Conservation (phyloP, 441 rosid species). For the Mallotus japonicus region DNA sequence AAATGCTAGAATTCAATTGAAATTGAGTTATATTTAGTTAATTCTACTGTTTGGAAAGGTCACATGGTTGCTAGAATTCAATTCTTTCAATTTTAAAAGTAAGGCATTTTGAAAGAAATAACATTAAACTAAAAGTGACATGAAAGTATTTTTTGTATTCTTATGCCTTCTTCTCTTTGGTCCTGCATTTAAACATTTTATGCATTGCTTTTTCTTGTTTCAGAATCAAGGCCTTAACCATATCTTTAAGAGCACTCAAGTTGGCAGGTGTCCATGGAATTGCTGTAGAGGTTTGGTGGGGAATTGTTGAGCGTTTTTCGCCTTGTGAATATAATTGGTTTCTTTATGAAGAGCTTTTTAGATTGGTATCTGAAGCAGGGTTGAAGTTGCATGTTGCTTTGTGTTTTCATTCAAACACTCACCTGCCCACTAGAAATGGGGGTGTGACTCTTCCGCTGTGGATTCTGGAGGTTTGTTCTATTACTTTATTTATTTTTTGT, state of each 20-base stretch:
- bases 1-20: too few relatives aligned
- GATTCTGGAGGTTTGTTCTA: constrained; percentile 32
- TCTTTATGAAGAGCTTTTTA: constrained; percentile 57
- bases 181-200: constrained; percentile 13
- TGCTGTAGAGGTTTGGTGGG: constrained; percentile 76
- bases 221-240: constrained; percentile 63
- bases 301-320: constrained; percentile 54
- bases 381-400: constrained; percentile 56
- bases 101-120: too few relatives aligned
- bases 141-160: too few relatives aligned
- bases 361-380: constrained; percentile 49
- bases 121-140: too few relatives aligned
- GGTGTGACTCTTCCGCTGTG: constrained; percentile 60
- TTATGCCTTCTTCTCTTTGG: not conserved
- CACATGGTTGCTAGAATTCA: too few relatives aligned
- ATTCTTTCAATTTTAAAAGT: too few relatives aligned
- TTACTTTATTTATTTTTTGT: not conserved
- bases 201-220: constrained; percentile 31
- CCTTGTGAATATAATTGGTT: constrained; percentile 62
- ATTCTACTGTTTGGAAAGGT: too few relatives aligned
- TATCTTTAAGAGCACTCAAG: constrained; percentile 65
- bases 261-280: constrained; percentile 66
- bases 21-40: too few relatives aligned
- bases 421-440: constrained; percentile 39
- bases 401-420: constrained; percentile 60